phyloP scores from a whole-genome alignment of 2,329 filamentous ascomycete species.

The Arthrobotrys musiformis region DNA sequence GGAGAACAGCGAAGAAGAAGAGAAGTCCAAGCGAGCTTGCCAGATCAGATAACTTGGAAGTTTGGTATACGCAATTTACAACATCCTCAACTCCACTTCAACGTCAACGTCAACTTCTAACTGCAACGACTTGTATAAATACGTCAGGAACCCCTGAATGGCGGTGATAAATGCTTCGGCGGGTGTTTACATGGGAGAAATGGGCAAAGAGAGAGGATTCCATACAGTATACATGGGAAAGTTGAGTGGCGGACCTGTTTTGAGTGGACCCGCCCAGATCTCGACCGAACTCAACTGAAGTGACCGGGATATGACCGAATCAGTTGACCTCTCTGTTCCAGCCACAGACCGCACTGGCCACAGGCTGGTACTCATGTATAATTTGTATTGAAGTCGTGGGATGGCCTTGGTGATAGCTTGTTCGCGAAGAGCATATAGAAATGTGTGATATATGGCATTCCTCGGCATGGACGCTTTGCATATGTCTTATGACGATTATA shows the following conservation, averaged over 20 bases:
- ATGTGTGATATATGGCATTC: too few relatives aligned
- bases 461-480: too few relatives aligned
- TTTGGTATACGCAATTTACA: neutral
- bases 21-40: conserved; percentile 1
- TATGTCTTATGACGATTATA: too few relatives aligned
- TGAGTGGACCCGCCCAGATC: neutral
- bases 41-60: neutral
- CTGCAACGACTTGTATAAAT: neutral
- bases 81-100: neutral
- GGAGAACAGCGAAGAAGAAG: neutral
- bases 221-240: neutral
- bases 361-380: too few relatives aligned
- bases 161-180: neutral
- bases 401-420: too few relatives aligned
- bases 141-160: neutral
- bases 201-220: neutral
- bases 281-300: neutral
- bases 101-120: neutral
- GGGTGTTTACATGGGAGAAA: too few relatives aligned
- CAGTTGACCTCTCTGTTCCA: neutral
- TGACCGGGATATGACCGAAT: neutral
- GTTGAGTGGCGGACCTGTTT: conserved; percentile 4
- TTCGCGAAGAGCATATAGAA: too few relatives aligned
- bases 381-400: too few relatives aligned
- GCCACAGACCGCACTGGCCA: neutral